A percentile compares a stretch with the other conserved stretches of the same genome.
phyloP scores from a whole-genome alignment of 2,329 filamentous ascomycete genomes.

The Pseudocercospora vitis region DNA sequence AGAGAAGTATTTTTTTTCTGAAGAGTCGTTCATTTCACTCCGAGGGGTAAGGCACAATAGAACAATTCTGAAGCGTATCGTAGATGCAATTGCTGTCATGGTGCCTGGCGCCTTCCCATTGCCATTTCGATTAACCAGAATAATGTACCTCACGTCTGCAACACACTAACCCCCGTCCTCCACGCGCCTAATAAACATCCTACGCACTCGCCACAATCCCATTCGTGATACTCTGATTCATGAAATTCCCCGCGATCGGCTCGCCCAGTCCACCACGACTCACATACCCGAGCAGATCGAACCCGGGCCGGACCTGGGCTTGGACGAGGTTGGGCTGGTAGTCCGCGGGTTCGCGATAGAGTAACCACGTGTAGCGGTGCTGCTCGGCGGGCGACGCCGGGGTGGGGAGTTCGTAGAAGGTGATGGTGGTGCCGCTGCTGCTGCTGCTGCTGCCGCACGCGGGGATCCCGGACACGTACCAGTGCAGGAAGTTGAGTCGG shows the following conservation, averaged over 20 bases:
- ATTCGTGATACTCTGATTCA: conserved; percentile 11
- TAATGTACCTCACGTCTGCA: too few species aligned
- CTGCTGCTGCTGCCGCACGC: conserved; percentile 6
- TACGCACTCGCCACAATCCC: too few species aligned
- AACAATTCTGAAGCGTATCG: too few species aligned
- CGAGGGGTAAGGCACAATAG: too few species aligned
- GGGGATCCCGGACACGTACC: conserved; percentile 19
- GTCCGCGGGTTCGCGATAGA: conserved; percentile 16
- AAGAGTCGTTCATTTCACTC: too few species aligned
- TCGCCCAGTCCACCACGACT: conserved; percentile 3
- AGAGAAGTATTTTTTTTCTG: too few species aligned
- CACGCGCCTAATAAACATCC: too few species aligned
- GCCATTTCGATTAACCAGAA: too few species aligned
- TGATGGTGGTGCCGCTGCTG: neutral
- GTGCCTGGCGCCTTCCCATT: too few species aligned
- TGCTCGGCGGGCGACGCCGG: conserved; percentile 13
- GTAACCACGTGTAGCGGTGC: conserved; percentile 16
- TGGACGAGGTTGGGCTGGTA: conserved; percentile 11
- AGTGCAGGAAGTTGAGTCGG: conserved; percentile 20
- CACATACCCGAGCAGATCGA: conserved; percentile 16
- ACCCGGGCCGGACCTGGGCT: conserved; percentile 13
- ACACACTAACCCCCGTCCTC: too few species aligned
- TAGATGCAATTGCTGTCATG: too few species aligned
- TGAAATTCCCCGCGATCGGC: conserved; percentile 12
- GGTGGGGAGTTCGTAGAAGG: conserved; percentile 14